These are phyloP conservation scores for Ceratorhiza oryzae-sativae DNA, from an alignment of 1,284 basidiomycete genomes.

Conservation along the genomic window DNA sequence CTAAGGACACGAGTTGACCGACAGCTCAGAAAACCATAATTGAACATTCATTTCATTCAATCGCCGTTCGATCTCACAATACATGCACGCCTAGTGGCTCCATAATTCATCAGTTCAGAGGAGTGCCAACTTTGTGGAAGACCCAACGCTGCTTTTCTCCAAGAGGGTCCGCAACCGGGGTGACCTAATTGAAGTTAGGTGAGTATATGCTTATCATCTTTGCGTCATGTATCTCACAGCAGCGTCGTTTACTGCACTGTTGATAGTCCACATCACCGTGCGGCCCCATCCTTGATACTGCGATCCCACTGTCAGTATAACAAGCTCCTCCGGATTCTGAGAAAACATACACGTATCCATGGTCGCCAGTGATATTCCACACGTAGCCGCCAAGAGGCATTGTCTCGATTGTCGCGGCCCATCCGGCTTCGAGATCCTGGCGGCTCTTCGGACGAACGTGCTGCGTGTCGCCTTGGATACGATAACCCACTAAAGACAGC, in stretches of 20 bases:
- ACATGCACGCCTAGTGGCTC: too few species aligned
- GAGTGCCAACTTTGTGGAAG: neutral
- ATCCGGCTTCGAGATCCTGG: neutral
- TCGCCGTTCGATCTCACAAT: too few species aligned
- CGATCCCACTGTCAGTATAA: too few species aligned
- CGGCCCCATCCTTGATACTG: conserved; percentile 7
- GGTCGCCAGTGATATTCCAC: neutral
- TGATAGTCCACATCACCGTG: neutral
- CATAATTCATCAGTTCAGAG: too few species aligned
- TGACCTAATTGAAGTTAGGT: neutral
- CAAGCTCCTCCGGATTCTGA: too few species aligned
- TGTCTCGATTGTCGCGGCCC: neutral
- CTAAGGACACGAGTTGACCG: too few species aligned
- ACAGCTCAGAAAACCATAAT: too few species aligned
- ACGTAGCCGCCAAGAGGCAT: neutral
- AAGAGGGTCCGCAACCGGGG: neutral
- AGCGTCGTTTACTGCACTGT: neutral
- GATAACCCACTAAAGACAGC: conserved; percentile 7
- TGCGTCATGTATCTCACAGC: neutral
- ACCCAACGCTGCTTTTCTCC: conserved; percentile 11
- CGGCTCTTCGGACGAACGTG: neutral
- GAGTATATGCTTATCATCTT: neutral
- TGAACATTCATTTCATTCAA: too few species aligned
- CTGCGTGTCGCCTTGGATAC: neutral
- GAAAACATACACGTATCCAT: conserved; percentile 4